phyloP scores from a whole-genome alignment of 352 stramenopile species.

The Globisporangium orthogonon region DNA sequence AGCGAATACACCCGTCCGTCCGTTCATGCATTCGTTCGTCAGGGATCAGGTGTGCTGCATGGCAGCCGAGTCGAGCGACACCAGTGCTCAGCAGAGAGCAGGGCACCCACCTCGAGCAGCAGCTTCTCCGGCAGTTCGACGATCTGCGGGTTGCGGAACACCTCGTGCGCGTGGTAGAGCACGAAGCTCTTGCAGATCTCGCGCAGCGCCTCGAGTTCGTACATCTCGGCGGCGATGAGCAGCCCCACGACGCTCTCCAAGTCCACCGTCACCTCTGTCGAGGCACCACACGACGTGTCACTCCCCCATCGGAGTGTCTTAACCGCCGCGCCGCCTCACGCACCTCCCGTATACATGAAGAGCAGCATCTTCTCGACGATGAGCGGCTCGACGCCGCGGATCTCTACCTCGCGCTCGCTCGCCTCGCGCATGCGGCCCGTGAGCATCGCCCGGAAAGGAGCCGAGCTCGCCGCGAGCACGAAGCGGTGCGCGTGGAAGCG shows the following conservation, averaged over 20 bases:
- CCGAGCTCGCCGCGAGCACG: constrained; percentile 79
- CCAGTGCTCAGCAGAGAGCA: neutral
- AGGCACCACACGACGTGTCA: neutral
- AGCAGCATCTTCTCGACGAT: constrained; percentile 80
- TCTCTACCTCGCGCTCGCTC: constrained; percentile 57
- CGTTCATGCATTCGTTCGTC: neutral
- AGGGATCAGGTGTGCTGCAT: too few relatives aligned
- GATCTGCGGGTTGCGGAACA: constrained; percentile 71
- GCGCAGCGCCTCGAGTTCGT: constrained; percentile 65
- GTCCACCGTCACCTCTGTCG: constrained; percentile 58
- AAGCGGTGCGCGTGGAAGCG: constrained; percentile 74
- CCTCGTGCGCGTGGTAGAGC: constrained; percentile 72
- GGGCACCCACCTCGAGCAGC: constrained; percentile 44
- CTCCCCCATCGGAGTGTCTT: too few relatives aligned
- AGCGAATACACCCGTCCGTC: too few relatives aligned
- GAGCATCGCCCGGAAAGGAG: constrained; percentile 79
- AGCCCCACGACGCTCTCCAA: constrained; percentile 68
- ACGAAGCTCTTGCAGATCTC: constrained; percentile 83
- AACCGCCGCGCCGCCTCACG: neutral
- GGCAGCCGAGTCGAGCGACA: neutral
- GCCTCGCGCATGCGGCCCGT: constrained; percentile 77
- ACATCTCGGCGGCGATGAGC: constrained; percentile 80
- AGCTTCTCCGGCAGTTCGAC: constrained; percentile 80
- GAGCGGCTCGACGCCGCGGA: constrained; percentile 49
- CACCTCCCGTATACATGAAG: constrained; percentile 81